Base-by-base conservation (phyloP, 805 yeast genomes). In the Candida coleopterorum region DNA sequence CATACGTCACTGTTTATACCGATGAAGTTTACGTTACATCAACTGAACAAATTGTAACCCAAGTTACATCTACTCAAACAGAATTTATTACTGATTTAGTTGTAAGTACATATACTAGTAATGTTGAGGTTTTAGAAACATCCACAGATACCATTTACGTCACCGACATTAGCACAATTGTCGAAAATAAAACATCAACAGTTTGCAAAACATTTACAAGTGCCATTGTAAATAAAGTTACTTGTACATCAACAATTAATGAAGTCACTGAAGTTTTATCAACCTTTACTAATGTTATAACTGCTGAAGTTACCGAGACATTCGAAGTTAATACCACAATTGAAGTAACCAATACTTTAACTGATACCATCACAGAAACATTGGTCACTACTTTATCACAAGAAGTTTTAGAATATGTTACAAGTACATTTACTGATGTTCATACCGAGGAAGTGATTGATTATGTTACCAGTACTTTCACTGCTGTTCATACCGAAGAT, bases 241-340 rank as follows among this genome's bases (percentile, higher is more conserved):
- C 28, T 12, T 7, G 9, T 12, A 25, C 28, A 12, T 12, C 5
- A 6, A 25, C 28, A 12, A 12, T 25, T 25, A 11, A 25, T 12
- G 28, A 16, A 14, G 11, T 11, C 4, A 25, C 28, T 9, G 28
- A 25, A n/a, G 4, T 25, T 6, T 8, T 25, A 9, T 6, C 15
- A 14, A 25, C 28, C 14, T 25, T 10, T 7, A 25, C 28, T 6
- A 25, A 25, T 32, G 25, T 25, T 14, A 10, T 14, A 6, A 32
- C 35, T 25, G 18, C 10, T 17, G 21, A 15, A n/a, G 22, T 16
- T 24, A 32, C 35, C 15, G 35, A 32, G 16, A 30, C 34, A 4
- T 12, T 9, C 4, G 15, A 32, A 15, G 12, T 9, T 17, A 9
- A 17, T 16, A 29, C 33, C 17, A 18, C 14, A n/a, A 25, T 14